Conservation (phyloP, 2,329 filamentous ascomycete genomes). For the Fusarium xylarioides region DNA sequence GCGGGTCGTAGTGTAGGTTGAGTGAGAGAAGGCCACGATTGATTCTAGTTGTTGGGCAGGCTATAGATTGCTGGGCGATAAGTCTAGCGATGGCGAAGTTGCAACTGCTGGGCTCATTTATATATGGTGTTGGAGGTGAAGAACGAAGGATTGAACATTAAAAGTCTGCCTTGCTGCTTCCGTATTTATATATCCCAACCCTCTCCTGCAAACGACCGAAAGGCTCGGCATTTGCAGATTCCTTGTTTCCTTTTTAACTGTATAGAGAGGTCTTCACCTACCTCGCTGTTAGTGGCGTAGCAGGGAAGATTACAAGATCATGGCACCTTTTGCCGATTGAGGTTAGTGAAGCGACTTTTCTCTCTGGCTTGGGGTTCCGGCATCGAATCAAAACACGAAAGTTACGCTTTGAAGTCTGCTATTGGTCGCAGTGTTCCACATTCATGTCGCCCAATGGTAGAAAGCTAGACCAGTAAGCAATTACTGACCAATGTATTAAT, state of each 20-base stretch:
- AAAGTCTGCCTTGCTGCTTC: rapidly evolving
- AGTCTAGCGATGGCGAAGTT: not conserved
- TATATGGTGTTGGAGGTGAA: no score
- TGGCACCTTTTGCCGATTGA: not conserved
- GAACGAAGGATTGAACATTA: no score
- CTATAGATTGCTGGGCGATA: not conserved
- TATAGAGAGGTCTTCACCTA: rapidly evolving
- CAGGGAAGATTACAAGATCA: no score
- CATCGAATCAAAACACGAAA: not conserved
- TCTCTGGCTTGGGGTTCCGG: not conserved
- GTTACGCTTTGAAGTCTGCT: not conserved
- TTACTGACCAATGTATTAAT: no score
- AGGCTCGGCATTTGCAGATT: not conserved
- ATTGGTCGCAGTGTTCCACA: not conserved
- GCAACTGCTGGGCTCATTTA: no score
- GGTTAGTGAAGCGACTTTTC: not conserved
- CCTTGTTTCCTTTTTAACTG: rapidly evolving
- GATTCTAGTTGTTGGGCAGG: rapidly evolving
- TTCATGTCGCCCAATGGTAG: not conserved
- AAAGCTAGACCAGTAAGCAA: not conserved
- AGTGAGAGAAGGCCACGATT: not conserved
- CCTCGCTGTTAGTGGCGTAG: not conserved
- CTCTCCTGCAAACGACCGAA: not conserved
- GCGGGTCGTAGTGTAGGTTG: not conserved
- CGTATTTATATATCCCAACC: not conserved